phyloP scores from a whole-genome alignment of 371 early-diverging fungal species.

The Mortierella sp. region DNA sequence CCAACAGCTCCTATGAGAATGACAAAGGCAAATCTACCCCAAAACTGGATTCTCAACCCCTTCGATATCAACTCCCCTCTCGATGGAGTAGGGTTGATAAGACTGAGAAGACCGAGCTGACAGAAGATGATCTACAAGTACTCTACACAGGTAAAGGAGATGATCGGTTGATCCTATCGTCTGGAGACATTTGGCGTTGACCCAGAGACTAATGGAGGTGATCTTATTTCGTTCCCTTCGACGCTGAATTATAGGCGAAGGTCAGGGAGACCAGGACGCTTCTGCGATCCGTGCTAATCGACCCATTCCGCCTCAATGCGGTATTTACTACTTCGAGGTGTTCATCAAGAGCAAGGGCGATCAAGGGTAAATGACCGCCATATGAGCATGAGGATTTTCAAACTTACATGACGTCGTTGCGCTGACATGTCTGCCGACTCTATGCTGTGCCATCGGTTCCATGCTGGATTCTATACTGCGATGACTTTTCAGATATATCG shows the following conservation, averaged over 20 bases:
- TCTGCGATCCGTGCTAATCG: slow-evolving; percentile 85
- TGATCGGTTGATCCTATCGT: no score
- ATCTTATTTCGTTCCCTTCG: slow-evolving; percentile 7
- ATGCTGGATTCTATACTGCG: no score
- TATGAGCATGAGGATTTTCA: no score
- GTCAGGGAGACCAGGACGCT: slow-evolving; percentile 83
- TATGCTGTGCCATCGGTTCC: no score
- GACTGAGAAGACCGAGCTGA: slow-evolving; percentile 64
- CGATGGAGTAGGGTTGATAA: slow-evolving; percentile 75
- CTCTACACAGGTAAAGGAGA: slow-evolving; percentile 64
- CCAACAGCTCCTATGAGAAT: slow-evolving; percentile 21
- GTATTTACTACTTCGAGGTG: slow-evolving; percentile 93
- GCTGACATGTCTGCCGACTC: no score
- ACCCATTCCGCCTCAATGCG: slow-evolving; percentile 87
- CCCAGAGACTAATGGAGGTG: not conserved
- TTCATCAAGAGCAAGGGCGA: slow-evolving; percentile 87
- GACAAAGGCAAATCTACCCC: slow-evolving; percentile 6
- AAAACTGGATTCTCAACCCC: slow-evolving; percentile 8
- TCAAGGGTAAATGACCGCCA: slow-evolving; percentile 70
- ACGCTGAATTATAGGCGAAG: slow-evolving; percentile 74
- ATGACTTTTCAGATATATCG: slow-evolving; percentile 73
- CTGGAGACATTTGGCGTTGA: no score
- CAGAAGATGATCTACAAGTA: slow-evolving; percentile 63
- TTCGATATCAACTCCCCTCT: slow-evolving; percentile 61
- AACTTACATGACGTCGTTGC: no score